phyloP scores from a whole-genome alignment of 768 basidiomycete species.

The Russula emetica region DNA sequence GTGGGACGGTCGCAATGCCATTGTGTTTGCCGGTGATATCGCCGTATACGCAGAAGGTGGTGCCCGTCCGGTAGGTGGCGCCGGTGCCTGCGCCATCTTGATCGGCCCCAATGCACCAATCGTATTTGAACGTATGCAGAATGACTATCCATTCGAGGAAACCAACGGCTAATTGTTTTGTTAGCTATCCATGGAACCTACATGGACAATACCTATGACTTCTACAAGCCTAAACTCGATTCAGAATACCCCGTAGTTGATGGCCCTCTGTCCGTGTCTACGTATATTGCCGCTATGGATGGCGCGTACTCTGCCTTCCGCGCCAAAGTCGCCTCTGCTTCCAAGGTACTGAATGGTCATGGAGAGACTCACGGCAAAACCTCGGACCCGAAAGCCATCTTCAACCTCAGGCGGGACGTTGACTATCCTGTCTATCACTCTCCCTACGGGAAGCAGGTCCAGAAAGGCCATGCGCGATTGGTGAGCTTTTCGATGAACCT shows the following conservation, averaged over 20 bases:
- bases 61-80: conserved; percentile 94
- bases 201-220: conserved; percentile 98
- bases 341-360: conserved; percentile 36
- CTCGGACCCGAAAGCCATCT: conserved; percentile 40
- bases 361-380: conserved; percentile 38
- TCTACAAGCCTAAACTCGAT: conserved; percentile 96
- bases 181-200: conserved; percentile 91
- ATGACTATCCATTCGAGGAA: neutral
- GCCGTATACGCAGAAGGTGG: conserved; percentile 96
- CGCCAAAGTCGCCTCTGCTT: conserved; percentile 67
- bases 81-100: conserved; percentile 90
- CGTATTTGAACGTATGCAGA: conserved; percentile 83
- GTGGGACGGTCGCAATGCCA: conserved; percentile 97
- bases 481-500: conserved; percentile 33
- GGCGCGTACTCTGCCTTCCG: conserved; percentile 81
- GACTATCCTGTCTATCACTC: conserved; percentile 97
- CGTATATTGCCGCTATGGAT: conserved; percentile 93
- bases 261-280: conserved; percentile 92
- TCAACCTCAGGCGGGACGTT: conserved; percentile 63
- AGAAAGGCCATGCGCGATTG: conserved; percentile 93
- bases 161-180: conserved; percentile 8
- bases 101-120: conserved; percentile 96
- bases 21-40: conserved; percentile 95
- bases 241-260: conserved; percentile 97
- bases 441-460: conserved; percentile 98